These are phyloP conservation scores for Borealophlyctis nickersoniae DNA, from an alignment of 192 early-diverging fungal species.

Conservation along the genomic window DNA sequence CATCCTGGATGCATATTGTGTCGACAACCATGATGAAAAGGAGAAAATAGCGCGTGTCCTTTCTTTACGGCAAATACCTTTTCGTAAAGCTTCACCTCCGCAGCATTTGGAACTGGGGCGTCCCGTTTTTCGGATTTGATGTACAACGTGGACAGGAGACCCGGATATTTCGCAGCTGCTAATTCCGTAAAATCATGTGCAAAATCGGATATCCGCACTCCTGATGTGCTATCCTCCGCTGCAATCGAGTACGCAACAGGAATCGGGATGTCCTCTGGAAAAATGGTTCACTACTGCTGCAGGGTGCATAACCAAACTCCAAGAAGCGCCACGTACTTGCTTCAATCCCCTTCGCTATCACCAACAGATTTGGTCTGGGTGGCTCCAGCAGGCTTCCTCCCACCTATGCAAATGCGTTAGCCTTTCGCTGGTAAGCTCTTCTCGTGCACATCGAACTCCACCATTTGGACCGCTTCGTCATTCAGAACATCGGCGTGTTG, in stretches of 20 bases:
- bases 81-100: neutral
- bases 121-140: neutral
- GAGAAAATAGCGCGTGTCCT: neutral
- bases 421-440: neutral
- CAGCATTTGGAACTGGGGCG: neutral
- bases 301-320: neutral
- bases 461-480: neutral
- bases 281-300: neutral
- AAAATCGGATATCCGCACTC: neutral
- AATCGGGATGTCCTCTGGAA: neutral
- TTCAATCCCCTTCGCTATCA: neutral
- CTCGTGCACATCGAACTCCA: neutral
- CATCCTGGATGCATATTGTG: neutral
- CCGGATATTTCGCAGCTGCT: neutral
- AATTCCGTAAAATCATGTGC: neutral
- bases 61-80: neutral
- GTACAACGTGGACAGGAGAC: neutral
- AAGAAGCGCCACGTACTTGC: neutral
- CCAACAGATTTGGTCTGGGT: neutral
- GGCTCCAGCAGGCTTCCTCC: neutral
- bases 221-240: neutral
- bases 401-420: neutral
- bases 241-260: neutral
- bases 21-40: neutral
- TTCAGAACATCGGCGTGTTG: slow-evolving; percentile 6